Evolutionary conservation across 1,284 basidiomycete species (phyloP).

Genomic region (Irpex sp.): DNA sequence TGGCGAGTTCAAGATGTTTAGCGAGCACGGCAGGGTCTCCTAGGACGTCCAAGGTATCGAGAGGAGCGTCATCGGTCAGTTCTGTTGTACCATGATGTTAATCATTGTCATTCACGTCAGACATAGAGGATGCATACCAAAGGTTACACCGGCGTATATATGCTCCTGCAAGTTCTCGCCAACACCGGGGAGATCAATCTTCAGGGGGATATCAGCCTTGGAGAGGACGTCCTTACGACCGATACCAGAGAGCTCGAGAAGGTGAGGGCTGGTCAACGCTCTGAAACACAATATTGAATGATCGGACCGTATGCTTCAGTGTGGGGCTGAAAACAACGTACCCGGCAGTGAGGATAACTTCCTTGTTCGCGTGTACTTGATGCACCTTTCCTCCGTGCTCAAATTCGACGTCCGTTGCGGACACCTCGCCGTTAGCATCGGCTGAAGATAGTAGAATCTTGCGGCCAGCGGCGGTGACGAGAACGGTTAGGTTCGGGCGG

Average conservation of each 20-base stretch:
- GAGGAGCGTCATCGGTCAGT: constrained; percentile 10
- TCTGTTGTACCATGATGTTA: constrained; percentile 2
- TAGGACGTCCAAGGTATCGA: constrained; percentile 12
- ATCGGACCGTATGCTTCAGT: background rate
- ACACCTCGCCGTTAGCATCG: constrained; percentile 6
- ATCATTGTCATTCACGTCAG: background rate
- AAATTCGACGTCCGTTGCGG: constrained; percentile 24
- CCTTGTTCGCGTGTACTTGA: constrained; percentile 16
- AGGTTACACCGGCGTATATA: constrained; percentile 7
- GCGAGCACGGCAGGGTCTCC: constrained; percentile 8
- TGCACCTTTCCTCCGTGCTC: constrained; percentile 13
- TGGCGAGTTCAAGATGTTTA: constrained; percentile 11
- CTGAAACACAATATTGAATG: constrained; percentile 5
- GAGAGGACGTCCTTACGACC: constrained; percentile 24
- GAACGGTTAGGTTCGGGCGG: constrained; percentile 17
- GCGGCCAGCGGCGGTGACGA: constrained; percentile 13
- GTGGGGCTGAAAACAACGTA: constrained; percentile 6
- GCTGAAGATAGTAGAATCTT: constrained; percentile 10
- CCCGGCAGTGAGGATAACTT: constrained; percentile 23
- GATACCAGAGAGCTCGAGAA: constrained; percentile 38
- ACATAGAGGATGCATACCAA: background rate
- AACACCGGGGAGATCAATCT: constrained; percentile 24
- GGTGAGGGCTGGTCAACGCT: constrained; percentile 25
- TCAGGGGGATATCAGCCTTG: constrained; percentile 23
- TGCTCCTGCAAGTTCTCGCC: constrained; percentile 37